phyloP scores from a whole-genome alignment of 2,329 filamentous ascomycete genomes.

The Fusarium albosuccineum region DNA sequence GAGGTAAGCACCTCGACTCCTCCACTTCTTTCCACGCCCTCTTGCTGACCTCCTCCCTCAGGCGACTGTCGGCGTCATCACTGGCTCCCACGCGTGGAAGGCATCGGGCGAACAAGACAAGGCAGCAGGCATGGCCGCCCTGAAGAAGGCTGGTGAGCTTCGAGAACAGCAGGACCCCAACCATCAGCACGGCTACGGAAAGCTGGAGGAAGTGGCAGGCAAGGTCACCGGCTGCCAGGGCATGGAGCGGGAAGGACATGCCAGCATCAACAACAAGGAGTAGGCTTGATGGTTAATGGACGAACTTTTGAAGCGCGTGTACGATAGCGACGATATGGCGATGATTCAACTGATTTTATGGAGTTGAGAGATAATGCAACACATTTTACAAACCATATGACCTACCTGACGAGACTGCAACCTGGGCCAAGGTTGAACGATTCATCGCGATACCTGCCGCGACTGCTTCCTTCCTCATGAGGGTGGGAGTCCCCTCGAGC shows the following conservation, averaged over 20 bases:
- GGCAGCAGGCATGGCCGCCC: slow-evolving; percentile 69
- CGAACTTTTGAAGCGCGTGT: slow-evolving; percentile 5
- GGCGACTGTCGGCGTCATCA: slow-evolving; percentile 72
- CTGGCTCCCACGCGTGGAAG: slow-evolving; percentile 73
- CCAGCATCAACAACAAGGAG: slow-evolving; percentile 57
- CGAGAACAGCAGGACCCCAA: slow-evolving; percentile 65
- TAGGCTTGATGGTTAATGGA: slow-evolving; percentile 6
- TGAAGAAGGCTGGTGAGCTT: slow-evolving; percentile 71
- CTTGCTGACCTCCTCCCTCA: slow-evolving; percentile 45
- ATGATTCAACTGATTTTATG: background rate
- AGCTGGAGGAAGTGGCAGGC: slow-evolving; percentile 74
- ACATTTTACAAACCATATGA: background rate
- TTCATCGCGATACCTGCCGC: too few relatives aligned
- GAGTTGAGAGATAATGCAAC: slow-evolving; percentile 11
- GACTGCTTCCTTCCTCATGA: background rate
- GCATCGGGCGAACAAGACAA: slow-evolving; percentile 74
- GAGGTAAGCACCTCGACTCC: slow-evolving; percentile 62
- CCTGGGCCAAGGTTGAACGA: too few relatives aligned
- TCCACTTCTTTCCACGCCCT: background rate
- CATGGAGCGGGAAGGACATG: slow-evolving; percentile 73
- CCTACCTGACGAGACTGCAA: background rate
- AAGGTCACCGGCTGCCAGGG: slow-evolving; percentile 75
- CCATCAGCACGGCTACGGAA: slow-evolving; percentile 68
- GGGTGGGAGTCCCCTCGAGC: too few relatives aligned
- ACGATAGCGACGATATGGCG: slow-evolving; percentile 22